A percentile compares a stretch with the other conserved stretches of the same genome.
phyloP scores from a whole-genome alignment of 177 flowering plant genomes.

The Telopea speciosissima region DNA sequence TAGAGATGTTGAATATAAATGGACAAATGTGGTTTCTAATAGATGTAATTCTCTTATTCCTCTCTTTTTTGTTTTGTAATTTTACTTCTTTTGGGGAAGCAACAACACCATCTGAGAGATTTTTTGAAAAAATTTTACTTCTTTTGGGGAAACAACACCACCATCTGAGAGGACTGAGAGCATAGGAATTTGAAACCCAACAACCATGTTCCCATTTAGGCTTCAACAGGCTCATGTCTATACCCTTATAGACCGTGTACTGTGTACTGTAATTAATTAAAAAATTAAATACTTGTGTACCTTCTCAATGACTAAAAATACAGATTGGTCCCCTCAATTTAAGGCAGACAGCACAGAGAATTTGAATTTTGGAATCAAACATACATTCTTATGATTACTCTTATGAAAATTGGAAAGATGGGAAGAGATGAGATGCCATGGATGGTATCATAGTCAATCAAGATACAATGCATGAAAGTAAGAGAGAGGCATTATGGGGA shows the following conservation, averaged over 20 bases:
- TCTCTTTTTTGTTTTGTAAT: background rate
- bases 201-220: background rate
- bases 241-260: background rate
- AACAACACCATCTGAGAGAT: background rate
- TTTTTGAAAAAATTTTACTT: conserved; percentile 4
- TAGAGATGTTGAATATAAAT: too few relatives aligned
- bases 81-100: conserved; percentile 5
- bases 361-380: background rate
- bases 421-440: background rate
- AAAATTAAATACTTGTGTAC: background rate
- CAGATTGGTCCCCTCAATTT: background rate
- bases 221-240: background rate
- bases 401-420: background rate
- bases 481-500: background rate
- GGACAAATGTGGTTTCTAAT: too few relatives aligned
- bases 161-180: background rate
- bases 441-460: background rate
- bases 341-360: background rate
- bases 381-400: background rate
- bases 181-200: background rate
- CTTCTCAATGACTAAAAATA: background rate
- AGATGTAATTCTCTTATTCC: too few relatives aligned
- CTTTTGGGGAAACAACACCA: background rate
- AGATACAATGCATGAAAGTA: background rate
- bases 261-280: background rate